phyloP scores from a whole-genome alignment of 495 filamentous ascomycete genomes.

The Hypoxylon trugodes region DNA sequence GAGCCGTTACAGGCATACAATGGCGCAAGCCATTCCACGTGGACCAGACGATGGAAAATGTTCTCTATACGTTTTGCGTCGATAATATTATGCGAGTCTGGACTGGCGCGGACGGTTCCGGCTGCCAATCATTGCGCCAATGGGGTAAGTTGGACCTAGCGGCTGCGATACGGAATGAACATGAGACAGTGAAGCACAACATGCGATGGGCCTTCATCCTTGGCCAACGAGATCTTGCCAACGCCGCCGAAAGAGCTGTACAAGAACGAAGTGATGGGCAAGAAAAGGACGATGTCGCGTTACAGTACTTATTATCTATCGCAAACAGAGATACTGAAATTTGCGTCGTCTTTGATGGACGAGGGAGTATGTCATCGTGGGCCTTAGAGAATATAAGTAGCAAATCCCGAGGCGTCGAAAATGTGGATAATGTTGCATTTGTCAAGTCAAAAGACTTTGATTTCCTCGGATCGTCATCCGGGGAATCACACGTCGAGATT shows the following conservation, averaged over 20 bases:
- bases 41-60: conserved; percentile 83
- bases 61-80: conserved; percentile 91
- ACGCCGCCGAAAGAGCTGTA: conserved; percentile 79
- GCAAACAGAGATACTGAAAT: conserved; percentile 88
- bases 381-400: conserved; percentile 88
- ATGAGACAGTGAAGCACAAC: conserved; percentile 53
- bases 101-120: conserved; percentile 78
- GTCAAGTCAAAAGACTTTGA: conserved; percentile 70
- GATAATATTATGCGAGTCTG: conserved; percentile 86
- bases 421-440: conserved; percentile 89
- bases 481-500: conserved; percentile 67
- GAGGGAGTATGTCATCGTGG: conserved; percentile 92
- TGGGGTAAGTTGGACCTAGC: conserved; percentile 86
- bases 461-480: conserved; percentile 58
- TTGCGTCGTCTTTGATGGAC: conserved; percentile 82
- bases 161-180: conserved; percentile 68
- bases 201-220: conserved; percentile 82
- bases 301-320: conserved; percentile 87
- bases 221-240: conserved; percentile 80
- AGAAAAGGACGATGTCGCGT: conserved; percentile 70
- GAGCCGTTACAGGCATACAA: conserved; percentile 78
- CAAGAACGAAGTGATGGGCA: conserved; percentile 62
- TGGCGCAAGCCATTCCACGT: conserved; percentile 81
- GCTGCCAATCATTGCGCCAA: conserved; percentile 73
- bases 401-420: conserved; percentile 70